A percentile compares a stretch with the other conserved stretches of the same genome.
Conservation (phyloP, 495 filamentous ascomycete genomes). For the Penicillium taxi region DNA sequence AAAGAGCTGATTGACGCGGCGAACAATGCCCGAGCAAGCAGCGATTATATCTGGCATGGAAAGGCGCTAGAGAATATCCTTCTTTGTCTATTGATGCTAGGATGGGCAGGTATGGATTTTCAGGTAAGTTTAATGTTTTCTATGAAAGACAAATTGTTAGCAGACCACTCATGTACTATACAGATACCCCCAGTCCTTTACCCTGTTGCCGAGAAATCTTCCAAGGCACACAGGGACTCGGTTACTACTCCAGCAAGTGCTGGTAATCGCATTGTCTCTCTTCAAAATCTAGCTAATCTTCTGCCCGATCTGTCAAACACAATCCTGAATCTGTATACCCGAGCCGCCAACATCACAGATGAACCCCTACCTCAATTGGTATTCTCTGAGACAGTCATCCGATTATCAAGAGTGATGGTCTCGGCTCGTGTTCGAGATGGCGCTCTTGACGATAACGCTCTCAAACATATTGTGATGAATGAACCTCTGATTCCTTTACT, state of each 20-base stretch:
- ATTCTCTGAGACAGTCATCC: conserved; percentile 73
- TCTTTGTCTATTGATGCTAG: conserved; percentile 73
- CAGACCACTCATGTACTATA: background rate
- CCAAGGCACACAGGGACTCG: conserved; percentile 43
- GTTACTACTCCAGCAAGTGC: conserved; percentile 27
- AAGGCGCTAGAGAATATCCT: conserved; percentile 86
- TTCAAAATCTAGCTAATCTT: conserved; percentile 54
- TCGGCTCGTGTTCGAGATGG: conserved; percentile 63
- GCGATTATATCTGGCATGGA: conserved; percentile 93
- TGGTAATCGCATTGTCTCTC: conserved; percentile 46
- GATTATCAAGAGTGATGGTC: conserved; percentile 66
- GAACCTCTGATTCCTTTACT: conserved; percentile 33
- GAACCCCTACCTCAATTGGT: conserved; percentile 75
- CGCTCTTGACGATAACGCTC: conserved; percentile 53
- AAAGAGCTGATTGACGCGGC: conserved; percentile 78
- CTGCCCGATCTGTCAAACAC: conserved; percentile 72
- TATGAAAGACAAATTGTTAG: background rate
- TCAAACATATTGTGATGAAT: conserved; percentile 60
- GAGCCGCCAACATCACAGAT: conserved; percentile 63
- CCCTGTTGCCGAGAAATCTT: conserved; percentile 48
- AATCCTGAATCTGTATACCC: conserved; percentile 73
- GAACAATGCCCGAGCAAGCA: conserved; percentile 64
- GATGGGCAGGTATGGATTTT: conserved; percentile 81
- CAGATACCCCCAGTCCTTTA: conserved; percentile 58
- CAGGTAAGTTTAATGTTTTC: conserved; percentile 49